These are phyloP conservation scores for Tritrichomonas musculus DNA, from an alignment of 208 protist genomes.

Conservation along the genomic window DNA sequence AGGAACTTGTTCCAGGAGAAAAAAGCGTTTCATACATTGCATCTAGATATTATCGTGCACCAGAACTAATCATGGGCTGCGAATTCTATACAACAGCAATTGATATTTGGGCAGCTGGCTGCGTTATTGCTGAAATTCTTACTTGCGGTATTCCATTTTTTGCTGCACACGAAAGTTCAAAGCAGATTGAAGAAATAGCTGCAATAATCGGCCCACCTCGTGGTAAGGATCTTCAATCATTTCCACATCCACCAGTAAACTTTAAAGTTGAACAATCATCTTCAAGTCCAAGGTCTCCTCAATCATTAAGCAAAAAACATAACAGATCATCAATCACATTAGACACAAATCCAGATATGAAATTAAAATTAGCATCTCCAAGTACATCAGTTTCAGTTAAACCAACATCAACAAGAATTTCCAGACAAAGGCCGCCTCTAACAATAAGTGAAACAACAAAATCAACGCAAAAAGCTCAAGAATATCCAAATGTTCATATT, in stretches of 20 bases:
- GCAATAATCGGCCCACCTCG: background rate
- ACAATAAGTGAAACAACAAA: too few relatives aligned
- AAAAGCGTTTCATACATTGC: conserved; percentile 50
- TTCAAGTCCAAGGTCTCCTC: too few relatives aligned
- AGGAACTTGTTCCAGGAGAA: background rate
- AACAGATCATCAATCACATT: too few relatives aligned
- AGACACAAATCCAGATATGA: too few relatives aligned
- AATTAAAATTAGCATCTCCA: too few relatives aligned
- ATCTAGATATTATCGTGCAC: conserved; percentile 86
- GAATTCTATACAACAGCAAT: conserved; percentile 78
- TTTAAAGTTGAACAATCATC: background rate
- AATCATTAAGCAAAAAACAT: too few relatives aligned
- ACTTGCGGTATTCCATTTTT: conserved; percentile 71
- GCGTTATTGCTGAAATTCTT: conserved; percentile 86
- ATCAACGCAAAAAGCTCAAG: too few relatives aligned
- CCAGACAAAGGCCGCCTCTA: too few relatives aligned
- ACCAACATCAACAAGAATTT: too few relatives aligned
- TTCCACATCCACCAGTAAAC: background rate
- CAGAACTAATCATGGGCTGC: conserved; percentile 87
- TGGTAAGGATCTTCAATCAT: background rate
- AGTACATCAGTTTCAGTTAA: too few relatives aligned
- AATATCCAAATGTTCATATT: too few relatives aligned
- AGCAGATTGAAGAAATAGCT: background rate
- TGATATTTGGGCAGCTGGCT: conserved; percentile 93
- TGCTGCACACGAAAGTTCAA: conserved; percentile 54